phyloP scores from a whole-genome alignment of 495 filamentous ascomycete species.

The Xylaria flabelliformis region DNA sequence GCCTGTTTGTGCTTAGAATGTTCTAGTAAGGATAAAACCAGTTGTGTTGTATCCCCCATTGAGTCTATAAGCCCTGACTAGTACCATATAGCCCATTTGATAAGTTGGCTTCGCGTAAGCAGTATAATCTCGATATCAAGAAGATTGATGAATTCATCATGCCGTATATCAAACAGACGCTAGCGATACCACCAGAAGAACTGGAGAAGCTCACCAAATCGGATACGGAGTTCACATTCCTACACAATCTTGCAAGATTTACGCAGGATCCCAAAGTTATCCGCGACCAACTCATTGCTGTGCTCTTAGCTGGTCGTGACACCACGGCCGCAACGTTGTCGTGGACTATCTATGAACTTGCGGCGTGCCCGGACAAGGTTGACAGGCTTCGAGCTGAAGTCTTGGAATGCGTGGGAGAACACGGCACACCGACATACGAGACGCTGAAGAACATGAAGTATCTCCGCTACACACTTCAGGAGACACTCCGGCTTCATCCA shows the following conservation, averaged over 20 bases:
- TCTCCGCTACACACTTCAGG: slow-evolving; percentile 49
- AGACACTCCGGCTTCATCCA: slow-evolving; percentile 59
- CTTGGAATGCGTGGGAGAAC: slow-evolving; percentile 39
- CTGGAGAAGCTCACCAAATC: slow-evolving; percentile 56
- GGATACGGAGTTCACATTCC: slow-evolving; percentile 52
- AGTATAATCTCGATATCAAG: slow-evolving; percentile 52
- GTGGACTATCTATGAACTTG: slow-evolving; percentile 61
- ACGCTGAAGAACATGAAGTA: slow-evolving; percentile 49
- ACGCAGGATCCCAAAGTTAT: slow-evolving; percentile 56
- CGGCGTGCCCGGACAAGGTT: slow-evolving; percentile 57
- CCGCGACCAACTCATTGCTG: slow-evolving; percentile 63
- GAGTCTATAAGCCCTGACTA: background rate
- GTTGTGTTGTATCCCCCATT: background rate
- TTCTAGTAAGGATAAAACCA: slow-evolving; percentile 3
- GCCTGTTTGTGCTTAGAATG: slow-evolving; percentile 11
- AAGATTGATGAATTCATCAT: slow-evolving; percentile 58
- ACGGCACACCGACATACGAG: slow-evolving; percentile 45
- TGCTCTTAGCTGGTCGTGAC: slow-evolving; percentile 68
- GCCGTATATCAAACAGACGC: slow-evolving; percentile 58
- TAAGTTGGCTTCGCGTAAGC: slow-evolving; percentile 47
- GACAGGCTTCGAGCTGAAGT: slow-evolving; percentile 51
- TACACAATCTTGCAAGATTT: slow-evolving; percentile 53
- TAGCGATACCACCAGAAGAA: slow-evolving; percentile 55
- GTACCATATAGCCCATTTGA: slow-evolving; percentile 48
- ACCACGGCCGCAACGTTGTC: slow-evolving; percentile 63